Conservation (phyloP, 176 grass and related monocot species). For the Avena insularis region DNA sequence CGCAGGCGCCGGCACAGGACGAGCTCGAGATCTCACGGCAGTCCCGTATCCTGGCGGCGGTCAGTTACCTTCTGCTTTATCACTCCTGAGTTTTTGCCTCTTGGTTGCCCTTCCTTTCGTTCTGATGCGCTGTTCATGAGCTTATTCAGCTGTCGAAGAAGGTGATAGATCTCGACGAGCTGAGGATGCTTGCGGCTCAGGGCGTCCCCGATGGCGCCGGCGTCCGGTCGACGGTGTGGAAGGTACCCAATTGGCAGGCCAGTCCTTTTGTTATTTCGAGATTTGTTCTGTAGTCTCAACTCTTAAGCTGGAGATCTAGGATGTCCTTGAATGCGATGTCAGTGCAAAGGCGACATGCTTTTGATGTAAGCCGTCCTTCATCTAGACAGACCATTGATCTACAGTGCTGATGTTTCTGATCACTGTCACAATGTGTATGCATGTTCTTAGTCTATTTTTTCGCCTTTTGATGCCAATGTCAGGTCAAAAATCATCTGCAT, state of each 20-base stretch:
- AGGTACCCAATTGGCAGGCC: conserved; percentile 49
- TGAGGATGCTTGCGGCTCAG: conserved; percentile 69
- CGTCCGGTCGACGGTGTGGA: conserved; percentile 80
- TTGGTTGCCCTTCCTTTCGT: not conserved
- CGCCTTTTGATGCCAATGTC: conserved; percentile 12
- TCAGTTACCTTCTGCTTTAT: not conserved
- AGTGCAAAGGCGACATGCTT: not conserved
- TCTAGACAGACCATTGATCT: not conserved
- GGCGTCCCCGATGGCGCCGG: conserved; percentile 79
- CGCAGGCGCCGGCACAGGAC: conserved; percentile 18
- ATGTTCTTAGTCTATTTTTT: not conserved
- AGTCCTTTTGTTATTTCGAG: not conserved
- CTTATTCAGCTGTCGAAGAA: conserved; percentile 68
- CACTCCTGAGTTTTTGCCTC: not conserved
- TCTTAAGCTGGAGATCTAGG: not conserved
- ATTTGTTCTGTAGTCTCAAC: conserved; percentile 5
- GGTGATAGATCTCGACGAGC: conserved; percentile 81
- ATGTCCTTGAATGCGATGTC: not conserved
- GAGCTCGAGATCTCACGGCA: conserved; percentile 77
- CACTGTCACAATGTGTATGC: not conserved
- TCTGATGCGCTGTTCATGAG: not conserved
- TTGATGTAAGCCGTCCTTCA: not conserved
- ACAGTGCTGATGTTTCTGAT: not conserved
- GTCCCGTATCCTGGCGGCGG: conserved; percentile 78
- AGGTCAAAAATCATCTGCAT: not conserved